Evolutionary conservation across 2,329 filamentous ascomycete genomes (phyloP).

Genomic region (Colletotrichum simmondsii): DNA sequence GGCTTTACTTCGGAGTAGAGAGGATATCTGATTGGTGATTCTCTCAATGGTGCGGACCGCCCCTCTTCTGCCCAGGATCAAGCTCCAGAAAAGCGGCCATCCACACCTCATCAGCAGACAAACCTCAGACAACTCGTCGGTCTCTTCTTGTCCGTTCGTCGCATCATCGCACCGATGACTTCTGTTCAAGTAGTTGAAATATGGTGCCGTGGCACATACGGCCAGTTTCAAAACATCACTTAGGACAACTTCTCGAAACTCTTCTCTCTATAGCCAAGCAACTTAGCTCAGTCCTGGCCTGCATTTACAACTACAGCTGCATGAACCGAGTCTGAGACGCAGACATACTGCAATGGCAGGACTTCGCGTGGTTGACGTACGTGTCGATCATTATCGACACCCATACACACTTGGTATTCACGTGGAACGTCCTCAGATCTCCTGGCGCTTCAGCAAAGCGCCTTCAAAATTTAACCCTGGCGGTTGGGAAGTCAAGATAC

Average conservation of each 20-base stretch:
- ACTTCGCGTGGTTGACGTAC: neutral
- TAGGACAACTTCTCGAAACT: neutral
- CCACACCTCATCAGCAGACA: neutral
- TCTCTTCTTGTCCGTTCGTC: neutral
- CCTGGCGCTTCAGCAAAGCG: neutral
- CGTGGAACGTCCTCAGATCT: neutral
- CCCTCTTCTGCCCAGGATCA: neutral
- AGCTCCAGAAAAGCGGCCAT: neutral
- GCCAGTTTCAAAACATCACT: neutral
- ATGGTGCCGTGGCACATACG: neutral
- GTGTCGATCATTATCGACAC: neutral
- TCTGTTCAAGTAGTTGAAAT: neutral
- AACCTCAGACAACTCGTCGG: neutral
- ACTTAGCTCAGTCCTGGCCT: too few relatives aligned
- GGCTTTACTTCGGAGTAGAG: neutral
- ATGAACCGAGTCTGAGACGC: neutral
- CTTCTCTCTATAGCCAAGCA: too few relatives aligned
- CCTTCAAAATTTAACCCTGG: neutral
- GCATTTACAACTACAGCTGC: too few relatives aligned
- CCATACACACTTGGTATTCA: neutral
- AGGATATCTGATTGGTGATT: neutral
- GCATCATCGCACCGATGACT: neutral
- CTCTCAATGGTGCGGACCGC: neutral
- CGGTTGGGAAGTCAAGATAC: neutral
- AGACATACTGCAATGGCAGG: neutral